Base-by-base conservation (phyloP, 1,139 yeast genomes). In the Sporopachydermia cereana region DNA sequence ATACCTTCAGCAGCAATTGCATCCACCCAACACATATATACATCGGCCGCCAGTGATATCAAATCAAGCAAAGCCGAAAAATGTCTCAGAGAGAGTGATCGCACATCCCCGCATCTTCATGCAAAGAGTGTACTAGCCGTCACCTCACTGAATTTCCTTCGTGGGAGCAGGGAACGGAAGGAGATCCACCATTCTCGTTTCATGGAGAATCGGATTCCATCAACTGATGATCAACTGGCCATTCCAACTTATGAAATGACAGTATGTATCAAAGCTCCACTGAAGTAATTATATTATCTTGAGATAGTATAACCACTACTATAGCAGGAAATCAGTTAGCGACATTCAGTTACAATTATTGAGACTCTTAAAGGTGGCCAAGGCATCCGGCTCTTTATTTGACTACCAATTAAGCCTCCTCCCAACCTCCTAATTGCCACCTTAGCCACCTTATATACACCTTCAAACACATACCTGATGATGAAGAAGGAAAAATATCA, bases 391-490 rank as follows among this genome's bases (percentile, higher is more conserved):
- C n/a, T n/a, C n/a, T n/a, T n/a, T n/a, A n/a, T n/a, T n/a, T n/a
- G n/a, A n/a, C n/a, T n/a, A n/a, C n/a, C n/a, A n/a, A n/a, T n/a
- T n/a, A n/a, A n/a, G n/a, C n/a, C n/a, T n/a, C n/a, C n/a, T n/a
- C n/a, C n/a, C n/a, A n/a, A n/a, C n/a, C n/a, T n/a, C n/a, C n/a
- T 12, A 34, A 34, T 34, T 12, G 9, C 22, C 18, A 34, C n/a
- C 9, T 34, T 7, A 7, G 9, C 5, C 7, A 34, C 39, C 39
- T 7, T 34, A 34, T 34, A n/a, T 12, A 20, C 17, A 16, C 12
- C 39, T 34, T 34, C n/a, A 34, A 34, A 34, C 39, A 34, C 39
- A 34, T 34, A 34, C 39, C 39, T 34, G 39, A 34, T 34, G 39
- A 34, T 34, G 17, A 34, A 7, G 39, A 34, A 34, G 39, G 39